Evolutionary conservation across 2,329 filamentous ascomycete genomes (phyloP).

Genomic region (Pleochaeta shiraiana): DNA sequence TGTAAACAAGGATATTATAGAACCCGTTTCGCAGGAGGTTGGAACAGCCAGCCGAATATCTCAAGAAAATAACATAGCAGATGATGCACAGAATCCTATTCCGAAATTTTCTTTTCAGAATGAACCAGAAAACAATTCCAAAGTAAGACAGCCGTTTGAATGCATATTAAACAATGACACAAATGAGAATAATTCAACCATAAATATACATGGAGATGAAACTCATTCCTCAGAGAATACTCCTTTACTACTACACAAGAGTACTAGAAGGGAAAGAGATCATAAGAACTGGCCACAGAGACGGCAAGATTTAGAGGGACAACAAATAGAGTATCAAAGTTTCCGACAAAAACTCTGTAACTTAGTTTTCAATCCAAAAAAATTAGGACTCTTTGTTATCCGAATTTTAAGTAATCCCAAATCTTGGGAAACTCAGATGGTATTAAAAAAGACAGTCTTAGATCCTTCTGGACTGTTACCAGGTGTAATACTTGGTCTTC

Average conservation of each 20-base stretch:
- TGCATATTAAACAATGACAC: not conserved
- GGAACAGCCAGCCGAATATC: constrained; percentile 16
- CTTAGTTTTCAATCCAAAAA: constrained; percentile 10
- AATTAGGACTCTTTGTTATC: constrained; percentile 10
- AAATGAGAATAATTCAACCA: not conserved
- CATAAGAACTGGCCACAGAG: constrained; percentile 16
- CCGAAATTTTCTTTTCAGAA: too few species aligned
- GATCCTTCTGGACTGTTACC: constrained; percentile 53
- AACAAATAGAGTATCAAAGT: constrained; percentile 8
- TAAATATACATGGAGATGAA: not conserved
- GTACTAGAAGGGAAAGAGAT: constrained; percentile 13
- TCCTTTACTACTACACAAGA: constrained; percentile 11
- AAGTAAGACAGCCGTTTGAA: constrained; percentile 23
- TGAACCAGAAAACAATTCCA: constrained; percentile 25
- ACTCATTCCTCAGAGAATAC: not conserved
- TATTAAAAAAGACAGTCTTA: constrained; percentile 42
- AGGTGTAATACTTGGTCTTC: constrained; percentile 66
- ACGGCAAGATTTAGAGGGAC: constrained; percentile 16
- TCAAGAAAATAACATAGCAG: too few species aligned
- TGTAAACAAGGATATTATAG: constrained; percentile 38
- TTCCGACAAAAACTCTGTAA: constrained; percentile 16
- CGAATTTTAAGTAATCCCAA: constrained; percentile 33
- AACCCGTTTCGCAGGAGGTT: constrained; percentile 29
- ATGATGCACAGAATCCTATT: too few species aligned
- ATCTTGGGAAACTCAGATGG: constrained; percentile 43